A percentile compares a stretch with the other conserved stretches of the same genome.
phyloP scores from a whole-genome alignment of 2,329 filamentous ascomycete species.

The Alternaria burnsii region DNA sequence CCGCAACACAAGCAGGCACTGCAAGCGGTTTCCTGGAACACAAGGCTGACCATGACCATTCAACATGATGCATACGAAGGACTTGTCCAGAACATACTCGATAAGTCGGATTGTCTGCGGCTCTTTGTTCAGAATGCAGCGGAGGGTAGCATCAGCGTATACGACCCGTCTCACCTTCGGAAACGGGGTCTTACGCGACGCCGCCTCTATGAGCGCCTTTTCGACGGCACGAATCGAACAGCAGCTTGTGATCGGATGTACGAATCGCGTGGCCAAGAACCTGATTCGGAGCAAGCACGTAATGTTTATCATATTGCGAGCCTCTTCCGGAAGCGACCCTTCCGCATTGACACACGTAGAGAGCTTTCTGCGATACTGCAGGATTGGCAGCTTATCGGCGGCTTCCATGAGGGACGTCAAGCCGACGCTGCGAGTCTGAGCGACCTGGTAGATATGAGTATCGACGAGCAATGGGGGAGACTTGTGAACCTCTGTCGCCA shows the following conservation, averaged over 20 bases:
- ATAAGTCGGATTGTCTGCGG: constrained; percentile 22
- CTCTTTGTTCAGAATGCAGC: constrained; percentile 19
- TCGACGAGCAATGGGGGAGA: constrained; percentile 53
- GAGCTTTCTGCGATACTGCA: constrained; percentile 22
- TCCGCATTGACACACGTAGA: constrained; percentile 16
- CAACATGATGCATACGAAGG: constrained; percentile 33
- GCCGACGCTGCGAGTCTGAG: constrained; percentile 16
- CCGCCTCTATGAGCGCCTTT: too few relatives aligned
- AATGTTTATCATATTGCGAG: constrained; percentile 25
- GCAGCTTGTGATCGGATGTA: too few relatives aligned
- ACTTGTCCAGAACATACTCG: constrained; percentile 23
- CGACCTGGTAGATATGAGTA: constrained; percentile 39
- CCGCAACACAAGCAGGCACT: constrained; percentile 49
- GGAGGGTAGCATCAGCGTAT: constrained; percentile 9
- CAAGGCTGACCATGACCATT: constrained; percentile 41
- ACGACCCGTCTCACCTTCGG: constrained; percentile 6
- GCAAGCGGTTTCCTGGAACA: constrained; percentile 56
- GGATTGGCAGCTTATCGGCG: constrained; percentile 26
- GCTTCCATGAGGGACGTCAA: constrained; percentile 15
- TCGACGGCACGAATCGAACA: too few relatives aligned
- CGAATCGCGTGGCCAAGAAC: too few relatives aligned
- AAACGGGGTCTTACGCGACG: too few relatives aligned
- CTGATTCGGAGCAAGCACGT: constrained; percentile 17
- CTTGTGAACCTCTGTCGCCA: constrained; percentile 52
- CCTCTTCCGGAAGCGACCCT: constrained; percentile 16